These are phyloP conservation scores for Diaporthe australafricana DNA, from an alignment of 2,329 filamentous ascomycete genomes.

Conservation along the genomic window DNA sequence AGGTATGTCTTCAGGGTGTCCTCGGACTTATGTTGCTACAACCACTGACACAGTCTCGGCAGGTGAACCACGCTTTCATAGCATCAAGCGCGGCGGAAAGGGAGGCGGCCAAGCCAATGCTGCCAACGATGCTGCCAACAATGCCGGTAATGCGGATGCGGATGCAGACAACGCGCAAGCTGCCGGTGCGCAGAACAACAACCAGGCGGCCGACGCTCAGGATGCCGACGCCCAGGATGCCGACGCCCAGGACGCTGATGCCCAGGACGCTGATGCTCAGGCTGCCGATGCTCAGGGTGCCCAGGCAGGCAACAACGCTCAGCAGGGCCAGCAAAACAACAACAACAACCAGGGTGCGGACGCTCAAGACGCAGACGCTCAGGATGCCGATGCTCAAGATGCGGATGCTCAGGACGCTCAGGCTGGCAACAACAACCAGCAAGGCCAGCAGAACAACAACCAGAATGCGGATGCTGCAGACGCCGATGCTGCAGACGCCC, in stretches of 20 bases:
- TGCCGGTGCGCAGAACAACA: not conserved
- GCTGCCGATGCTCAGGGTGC: not conserved
- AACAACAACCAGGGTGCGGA: not conserved
- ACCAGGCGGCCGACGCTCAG: not conserved
- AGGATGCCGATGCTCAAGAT: not conserved
- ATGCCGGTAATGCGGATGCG: too few relatives aligned
- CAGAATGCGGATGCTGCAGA: too few relatives aligned
- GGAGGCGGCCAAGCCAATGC: conserved; percentile 2
- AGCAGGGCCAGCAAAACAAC: too few relatives aligned
- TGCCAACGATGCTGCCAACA: too few relatives aligned
- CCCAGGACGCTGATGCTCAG: not conserved
- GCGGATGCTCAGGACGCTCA: not conserved
- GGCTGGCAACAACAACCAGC: not conserved
- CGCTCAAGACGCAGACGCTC: not conserved
- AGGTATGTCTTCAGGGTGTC: too few relatives aligned
- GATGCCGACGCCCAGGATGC: not conserved
- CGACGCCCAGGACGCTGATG: not conserved
- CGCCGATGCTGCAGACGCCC: too few relatives aligned
- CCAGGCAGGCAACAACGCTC: not conserved
- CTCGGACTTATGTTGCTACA: too few relatives aligned
- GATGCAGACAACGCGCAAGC: not conserved
- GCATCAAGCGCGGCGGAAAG: not conserved
- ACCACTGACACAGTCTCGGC: too few relatives aligned
- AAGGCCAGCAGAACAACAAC: not conserved
- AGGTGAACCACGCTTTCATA: not conserved